phyloP scores from a whole-genome alignment of 345 rosid genomes.

The Camelina neglecta region DNA sequence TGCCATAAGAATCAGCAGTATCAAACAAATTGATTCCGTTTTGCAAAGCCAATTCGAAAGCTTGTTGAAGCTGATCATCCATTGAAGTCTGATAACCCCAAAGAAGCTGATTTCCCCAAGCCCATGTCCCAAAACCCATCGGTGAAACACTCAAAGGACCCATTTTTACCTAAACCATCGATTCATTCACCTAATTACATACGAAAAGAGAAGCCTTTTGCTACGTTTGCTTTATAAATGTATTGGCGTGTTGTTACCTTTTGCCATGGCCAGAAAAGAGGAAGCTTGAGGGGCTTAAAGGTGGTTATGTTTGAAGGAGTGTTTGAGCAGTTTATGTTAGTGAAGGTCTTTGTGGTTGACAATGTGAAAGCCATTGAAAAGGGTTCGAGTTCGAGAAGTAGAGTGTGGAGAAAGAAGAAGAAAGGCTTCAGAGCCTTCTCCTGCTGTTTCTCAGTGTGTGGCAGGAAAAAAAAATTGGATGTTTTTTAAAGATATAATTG shows the following conservation, averaged over 20 bases:
- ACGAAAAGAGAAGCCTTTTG: background rate
- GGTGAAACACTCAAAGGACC: slow-evolving; percentile 92
- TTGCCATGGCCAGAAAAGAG: slow-evolving; percentile 90
- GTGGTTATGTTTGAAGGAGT: slow-evolving; percentile 47
- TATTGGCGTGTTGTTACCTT: slow-evolving; percentile 47
- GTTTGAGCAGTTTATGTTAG: slow-evolving; percentile 47
- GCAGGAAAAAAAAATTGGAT: background rate
- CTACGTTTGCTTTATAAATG: background rate
- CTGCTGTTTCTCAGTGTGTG: slow-evolving; percentile 22
- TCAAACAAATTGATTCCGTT: slow-evolving; percentile 88
- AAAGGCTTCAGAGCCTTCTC: slow-evolving; percentile 17
- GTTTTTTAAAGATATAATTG: background rate
- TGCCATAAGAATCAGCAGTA: slow-evolving; percentile 95
- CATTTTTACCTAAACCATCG: slow-evolving; percentile 62
- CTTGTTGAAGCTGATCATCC: slow-evolving; percentile 80
- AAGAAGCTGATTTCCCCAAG: slow-evolving; percentile 96
- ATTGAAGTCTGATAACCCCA: slow-evolving; percentile 89
- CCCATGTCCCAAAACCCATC: slow-evolving; percentile 98
- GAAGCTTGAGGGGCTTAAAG: slow-evolving; percentile 67
- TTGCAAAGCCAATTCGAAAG: slow-evolving; percentile 72
- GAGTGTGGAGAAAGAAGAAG: too few species aligned
- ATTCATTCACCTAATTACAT: slow-evolving; percentile 5
- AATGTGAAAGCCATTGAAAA: slow-evolving; percentile 55
- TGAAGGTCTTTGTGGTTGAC: slow-evolving; percentile 41
- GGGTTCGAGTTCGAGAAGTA: background rate